Conservation (phyloP, 371 early-diverging fungal species). For the Capniomyces stellatus region DNA sequence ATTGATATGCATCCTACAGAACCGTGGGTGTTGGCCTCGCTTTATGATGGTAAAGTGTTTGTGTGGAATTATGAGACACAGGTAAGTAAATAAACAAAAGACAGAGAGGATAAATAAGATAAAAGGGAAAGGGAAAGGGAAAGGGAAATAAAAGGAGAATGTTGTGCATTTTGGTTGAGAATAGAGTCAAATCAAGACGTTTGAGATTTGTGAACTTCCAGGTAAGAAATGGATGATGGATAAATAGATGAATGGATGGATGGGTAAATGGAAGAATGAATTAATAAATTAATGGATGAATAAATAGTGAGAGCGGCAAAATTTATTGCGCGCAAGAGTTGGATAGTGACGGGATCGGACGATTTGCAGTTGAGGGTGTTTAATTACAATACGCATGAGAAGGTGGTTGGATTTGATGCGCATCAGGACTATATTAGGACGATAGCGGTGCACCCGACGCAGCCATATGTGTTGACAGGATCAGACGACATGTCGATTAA, state of each 20-base stretch:
- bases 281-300: no score
- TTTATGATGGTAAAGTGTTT: slow-evolving; percentile 92
- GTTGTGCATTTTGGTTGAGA: no score
- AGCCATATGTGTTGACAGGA: slow-evolving; percentile 78
- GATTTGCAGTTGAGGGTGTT: slow-evolving; percentile 95
- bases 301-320: slow-evolving; percentile 76
- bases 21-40: slow-evolving; percentile 93
- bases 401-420: slow-evolving; percentile 89
- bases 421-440: slow-evolving; percentile 97
- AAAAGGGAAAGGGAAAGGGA: no score
- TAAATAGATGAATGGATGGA: no score
- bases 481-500: slow-evolving; percentile 98
- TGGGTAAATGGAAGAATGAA: no score
- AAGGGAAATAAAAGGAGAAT: no score
- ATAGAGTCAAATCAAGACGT: slow-evolving; percentile 78
- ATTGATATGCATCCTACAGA: slow-evolving; percentile 98
- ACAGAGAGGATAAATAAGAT: no score
- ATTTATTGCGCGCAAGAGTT: slow-evolving; percentile 91
- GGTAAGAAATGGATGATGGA: background rate
- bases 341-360: slow-evolving; percentile 94
- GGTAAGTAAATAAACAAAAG: background rate
- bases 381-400: slow-evolving; percentile 98
- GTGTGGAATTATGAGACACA: slow-evolving; percentile 98
- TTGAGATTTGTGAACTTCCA: slow-evolving; percentile 85
- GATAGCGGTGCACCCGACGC: slow-evolving; percentile 92